Base-by-base conservation (phyloP, 345 rosid species). In the Combretum micranthum region DNA sequence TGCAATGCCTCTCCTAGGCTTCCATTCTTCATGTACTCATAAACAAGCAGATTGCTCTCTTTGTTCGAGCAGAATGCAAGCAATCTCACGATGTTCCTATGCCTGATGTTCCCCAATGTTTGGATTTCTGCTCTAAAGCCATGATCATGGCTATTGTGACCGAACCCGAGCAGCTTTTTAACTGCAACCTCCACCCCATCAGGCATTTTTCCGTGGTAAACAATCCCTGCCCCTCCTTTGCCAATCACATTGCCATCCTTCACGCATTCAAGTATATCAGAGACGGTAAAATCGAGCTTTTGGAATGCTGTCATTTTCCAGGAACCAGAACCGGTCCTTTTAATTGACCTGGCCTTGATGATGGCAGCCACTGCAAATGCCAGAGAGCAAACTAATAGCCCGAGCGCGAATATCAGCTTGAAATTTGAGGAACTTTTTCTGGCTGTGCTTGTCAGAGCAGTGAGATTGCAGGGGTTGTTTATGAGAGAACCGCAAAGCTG, bases 21-120 rank as follows among this genome's bases (percentile, higher is more conserved):
- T 51, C 98, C 98, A 51, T 88, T 92, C 43, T 80, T 81, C 98
- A 92, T 88, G 75, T 83, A 88, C 75, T 92, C 98, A 32, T 92
- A 92, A 45, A 92, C 90, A 39, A 92, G 81, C 58, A 92, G 77
- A 62, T 92, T 92, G 26, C 80, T 80, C 50, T 86, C 95, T 60
- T 83, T 83, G 68, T 88, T 86, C 15, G 95, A 84, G 64, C 95
- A 86, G 63, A 86, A 86, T 1, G 87, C 98, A 13, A 86, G 73
- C 76, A 92, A 70, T 65, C 95, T 72, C 46, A 92, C 98, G 37
- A 92, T 92, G 74, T 92, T 84, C 56, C 98, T 73, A 69, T 92
- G 98, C 55, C 98, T 64, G 69, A 92, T 92, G 65, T 66, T 81
- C 15, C 98, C 98, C 47, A 88, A 63, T 23, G 96, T 92, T 64